These are phyloP conservation scores for Echites panduratus DNA, from an alignment of 257 asterid species.

Conservation along the genomic window DNA sequence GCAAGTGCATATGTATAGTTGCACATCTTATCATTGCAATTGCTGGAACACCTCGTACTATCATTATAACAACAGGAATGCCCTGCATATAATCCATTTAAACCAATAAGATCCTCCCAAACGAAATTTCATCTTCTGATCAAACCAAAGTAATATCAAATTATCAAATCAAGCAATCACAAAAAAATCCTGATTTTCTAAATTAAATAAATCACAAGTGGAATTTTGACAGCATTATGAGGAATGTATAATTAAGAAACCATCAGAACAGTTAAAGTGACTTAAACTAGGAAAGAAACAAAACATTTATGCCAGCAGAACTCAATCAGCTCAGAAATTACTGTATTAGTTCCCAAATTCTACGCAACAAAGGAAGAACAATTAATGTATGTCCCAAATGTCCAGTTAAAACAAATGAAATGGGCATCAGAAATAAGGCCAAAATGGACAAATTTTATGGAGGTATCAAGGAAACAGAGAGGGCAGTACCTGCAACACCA, in stretches of 20 bases:
- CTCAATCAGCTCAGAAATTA: not conserved
- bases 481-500: conserved; percentile 56
- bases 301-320: not conserved
- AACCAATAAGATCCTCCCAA: not conserved
- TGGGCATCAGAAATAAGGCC: not conserved
- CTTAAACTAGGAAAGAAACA: not conserved
- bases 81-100: conserved; percentile 46
- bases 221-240: not conserved
- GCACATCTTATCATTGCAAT: conserved; percentile 24
- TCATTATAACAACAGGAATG: conserved; percentile 33
- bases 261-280: not conserved
- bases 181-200: not conserved
- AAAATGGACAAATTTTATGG: not conserved
- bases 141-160: not conserved
- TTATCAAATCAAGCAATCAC: not conserved
- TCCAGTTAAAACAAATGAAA: not conserved
- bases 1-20: conserved; percentile 28
- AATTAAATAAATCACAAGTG: not conserved
- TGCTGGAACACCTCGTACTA: conserved; percentile 26
- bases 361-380: not conserved
- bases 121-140: conserved; percentile 1
- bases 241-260: not conserved
- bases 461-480: not conserved
- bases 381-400: not conserved
- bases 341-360: not conserved